These are phyloP conservation scores for Mucor piriformis DNA, from an alignment of 371 early-diverging fungal genomes.

Conservation along the genomic window DNA sequence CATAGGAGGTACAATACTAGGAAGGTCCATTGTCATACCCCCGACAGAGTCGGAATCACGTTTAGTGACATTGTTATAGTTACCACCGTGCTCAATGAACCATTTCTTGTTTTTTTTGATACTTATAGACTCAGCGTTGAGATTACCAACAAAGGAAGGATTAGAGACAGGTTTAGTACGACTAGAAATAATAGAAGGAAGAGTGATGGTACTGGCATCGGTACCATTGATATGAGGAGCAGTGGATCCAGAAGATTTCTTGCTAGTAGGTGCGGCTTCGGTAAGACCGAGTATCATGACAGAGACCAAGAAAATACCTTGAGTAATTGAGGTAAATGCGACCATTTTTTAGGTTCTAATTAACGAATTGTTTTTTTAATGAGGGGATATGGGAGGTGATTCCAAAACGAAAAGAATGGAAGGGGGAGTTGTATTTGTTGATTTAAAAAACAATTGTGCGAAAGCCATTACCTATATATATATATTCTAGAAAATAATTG, in stretches of 20 bases:
- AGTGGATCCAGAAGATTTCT: not conserved
- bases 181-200: slow-evolving; percentile 16
- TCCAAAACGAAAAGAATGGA: not conserved
- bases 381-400: not conserved
- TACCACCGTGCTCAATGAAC: slow-evolving; percentile 5
- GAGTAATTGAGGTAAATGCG: slow-evolving; percentile 15
- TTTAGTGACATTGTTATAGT: not conserved
- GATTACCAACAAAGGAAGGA: not conserved
- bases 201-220: not conserved
- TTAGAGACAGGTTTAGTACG: not conserved
- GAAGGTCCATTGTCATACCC: slow-evolving; percentile 17
- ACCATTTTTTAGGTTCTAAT: slow-evolving; percentile 7
- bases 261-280: slow-evolving; percentile 11
- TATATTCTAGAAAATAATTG: not conserved
- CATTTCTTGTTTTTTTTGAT: slow-evolving; percentile 9
- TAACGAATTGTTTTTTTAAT: not conserved
- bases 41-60: slow-evolving; percentile 2
- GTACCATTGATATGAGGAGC: not conserved
- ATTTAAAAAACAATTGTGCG: not conserved
- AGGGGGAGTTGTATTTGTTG: too few relatives aligned
- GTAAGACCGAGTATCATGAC: slow-evolving; percentile 2
- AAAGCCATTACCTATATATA: not conserved
- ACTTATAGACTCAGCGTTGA: not conserved
- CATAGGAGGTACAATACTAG: slow-evolving; percentile 7
- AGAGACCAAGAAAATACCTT: too few relatives aligned